Base-by-base conservation (phyloP, 2,329 filamentous ascomycete species). In the Neonectria sp. region DNA sequence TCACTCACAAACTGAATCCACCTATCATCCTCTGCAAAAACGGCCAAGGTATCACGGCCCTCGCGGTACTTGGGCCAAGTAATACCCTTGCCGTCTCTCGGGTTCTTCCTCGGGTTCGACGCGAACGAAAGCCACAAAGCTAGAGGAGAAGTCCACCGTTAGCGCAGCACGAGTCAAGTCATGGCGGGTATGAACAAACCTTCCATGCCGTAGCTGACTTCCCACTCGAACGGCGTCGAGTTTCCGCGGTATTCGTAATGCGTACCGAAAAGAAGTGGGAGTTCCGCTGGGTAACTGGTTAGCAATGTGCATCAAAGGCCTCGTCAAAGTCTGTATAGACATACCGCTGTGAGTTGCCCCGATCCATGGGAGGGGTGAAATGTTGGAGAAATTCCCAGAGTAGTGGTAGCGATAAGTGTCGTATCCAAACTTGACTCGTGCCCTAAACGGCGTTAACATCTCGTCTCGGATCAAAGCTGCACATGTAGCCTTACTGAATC, bases 321-420 rank as follows among this genome's bases (percentile, higher is more conserved):
- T 43, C 13, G 29, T 13, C 11, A n/a, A 27, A 17, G 17, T 3
- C 17, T 24, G 17, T 9, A 33, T 8, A 21, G 21, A 63, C 71
- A 51, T 64, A 77, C 74, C 69, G 40, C 75, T 75, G 60, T 77
- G 74, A 4, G 69, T 70, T 29, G 81, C 80, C 2, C 81, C 81
- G 70, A 82, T 77, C 81, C 79, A 83, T 2, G 71, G 56, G 29
- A 79, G 76, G 29, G 81, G 81, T 7, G 79, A 80, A 15, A 83
- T 66, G 59, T 80, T 81, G 21, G 75, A 76, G 61, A 80, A 83
- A 63, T 82, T 83, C 6, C 82, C 82, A 7, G 77, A 76, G 53
- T 83, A 83, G 57, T 82, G 77, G 67, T 83, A 84, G 24, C 81
- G 78, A 65, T 82, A 83, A 0, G 81, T 83, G 8, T 55, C 55